Evolutionary conservation across 1,139 yeast genomes (phyloP).

Genomic region (Geotrichum macrosporum): DNA sequence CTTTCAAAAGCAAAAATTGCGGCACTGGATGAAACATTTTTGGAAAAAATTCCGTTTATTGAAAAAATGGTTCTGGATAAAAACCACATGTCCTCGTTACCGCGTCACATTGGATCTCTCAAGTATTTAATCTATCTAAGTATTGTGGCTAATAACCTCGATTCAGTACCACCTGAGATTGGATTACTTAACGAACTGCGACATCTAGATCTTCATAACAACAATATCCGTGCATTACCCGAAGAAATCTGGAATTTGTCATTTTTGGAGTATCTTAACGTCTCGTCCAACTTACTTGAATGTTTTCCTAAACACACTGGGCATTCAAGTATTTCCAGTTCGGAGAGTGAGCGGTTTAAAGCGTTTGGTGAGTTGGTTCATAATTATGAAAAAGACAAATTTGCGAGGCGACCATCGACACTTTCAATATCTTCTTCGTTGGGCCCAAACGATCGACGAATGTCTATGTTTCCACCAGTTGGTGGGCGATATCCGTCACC

Average conservation of each 20-base stretch:
- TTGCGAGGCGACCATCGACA: slow-evolving; percentile 26
- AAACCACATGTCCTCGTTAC: slow-evolving; percentile 75
- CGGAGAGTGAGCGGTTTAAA: slow-evolving; percentile 15
- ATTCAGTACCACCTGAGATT: slow-evolving; percentile 64
- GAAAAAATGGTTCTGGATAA: slow-evolving; percentile 75
- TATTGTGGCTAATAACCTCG: slow-evolving; percentile 69
- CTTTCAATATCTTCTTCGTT: slow-evolving; percentile 28
- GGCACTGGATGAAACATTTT: slow-evolving; percentile 60
- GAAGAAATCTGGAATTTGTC: slow-evolving; percentile 63
- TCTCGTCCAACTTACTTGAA: slow-evolving; percentile 73
- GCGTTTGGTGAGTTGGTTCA: slow-evolving; percentile 22
- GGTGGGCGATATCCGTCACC: slow-evolving; percentile 7
- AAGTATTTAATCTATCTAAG: slow-evolving; percentile 61
- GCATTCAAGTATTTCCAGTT: slow-evolving; percentile 18
- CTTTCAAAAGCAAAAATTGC: slow-evolving; percentile 80
- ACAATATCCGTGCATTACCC: slow-evolving; percentile 71
- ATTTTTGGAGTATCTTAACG: slow-evolving; percentile 57
- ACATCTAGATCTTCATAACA: slow-evolving; percentile 76
- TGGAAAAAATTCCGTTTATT: slow-evolving; percentile 58
- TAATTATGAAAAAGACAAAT: slow-evolving; percentile 24
- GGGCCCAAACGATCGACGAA: slow-evolving; percentile 17
- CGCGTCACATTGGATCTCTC: slow-evolving; percentile 62
- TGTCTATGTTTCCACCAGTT: slow-evolving; percentile 11
- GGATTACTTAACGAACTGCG: slow-evolving; percentile 59
- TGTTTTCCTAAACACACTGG: slow-evolving; percentile 50